Evolutionary conservation across 202 grass and related monocot genomes (phyloP).

Genomic region (Saccharum hybrid): DNA sequence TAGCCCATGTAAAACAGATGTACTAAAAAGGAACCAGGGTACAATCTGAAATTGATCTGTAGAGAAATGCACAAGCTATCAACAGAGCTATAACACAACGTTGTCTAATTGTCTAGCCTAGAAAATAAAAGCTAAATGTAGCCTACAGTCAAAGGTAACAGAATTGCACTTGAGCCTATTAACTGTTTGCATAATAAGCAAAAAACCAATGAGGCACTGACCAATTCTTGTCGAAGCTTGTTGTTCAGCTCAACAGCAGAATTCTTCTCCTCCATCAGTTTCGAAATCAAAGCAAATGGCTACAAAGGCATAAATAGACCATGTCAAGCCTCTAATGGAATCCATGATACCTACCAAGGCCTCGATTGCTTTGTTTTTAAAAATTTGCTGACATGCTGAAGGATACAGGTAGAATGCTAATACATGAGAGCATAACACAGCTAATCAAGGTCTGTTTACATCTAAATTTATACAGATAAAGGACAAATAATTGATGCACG

Average conservation of each 20-base stretch:
- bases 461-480: background rate
- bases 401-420: background rate
- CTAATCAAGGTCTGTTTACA: slow-evolving; percentile 19
- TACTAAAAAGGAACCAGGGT: background rate
- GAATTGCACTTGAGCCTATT: background rate
- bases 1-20: slow-evolving; percentile 10
- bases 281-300: slow-evolving; percentile 60
- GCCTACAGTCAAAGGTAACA: slow-evolving; percentile 15
- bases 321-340: slow-evolving; percentile 28
- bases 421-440: slow-evolving; percentile 1
- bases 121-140: background rate
- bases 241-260: slow-evolving; percentile 68
- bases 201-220: slow-evolving; percentile 42
- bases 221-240: slow-evolving; percentile 79
- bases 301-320: slow-evolving; percentile 46
- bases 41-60: slow-evolving; percentile 2
- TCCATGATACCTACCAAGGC: slow-evolving; percentile 7
- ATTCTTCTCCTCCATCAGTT: slow-evolving; percentile 72
- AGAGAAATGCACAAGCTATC: slow-evolving; percentile 6
- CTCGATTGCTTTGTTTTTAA: background rate
- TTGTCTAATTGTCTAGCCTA: background rate
- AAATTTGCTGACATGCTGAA: slow-evolving; percentile 17
- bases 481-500: background rate
- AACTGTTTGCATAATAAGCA: slow-evolving; percentile 26
- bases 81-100: background rate